Conservation (phyloP, 371 early-diverging fungal genomes). For the Apophysomyces elegans region DNA sequence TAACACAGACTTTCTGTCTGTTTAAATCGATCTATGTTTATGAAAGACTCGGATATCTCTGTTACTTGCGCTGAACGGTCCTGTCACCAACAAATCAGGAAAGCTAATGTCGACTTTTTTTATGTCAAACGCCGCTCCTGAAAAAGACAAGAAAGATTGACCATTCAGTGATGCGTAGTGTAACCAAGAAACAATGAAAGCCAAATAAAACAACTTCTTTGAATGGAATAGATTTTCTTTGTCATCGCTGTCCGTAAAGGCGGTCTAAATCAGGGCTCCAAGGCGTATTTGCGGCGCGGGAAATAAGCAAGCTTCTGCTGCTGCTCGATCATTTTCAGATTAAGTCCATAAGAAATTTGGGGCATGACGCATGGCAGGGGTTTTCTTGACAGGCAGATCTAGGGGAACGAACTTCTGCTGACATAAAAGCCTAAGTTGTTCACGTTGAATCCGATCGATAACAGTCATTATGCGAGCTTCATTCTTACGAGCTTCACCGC, state of each 20-base stretch:
- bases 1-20: background rate
- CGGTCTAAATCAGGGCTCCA: slow-evolving; percentile 73
- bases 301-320: slow-evolving; percentile 84
- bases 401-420: slow-evolving; percentile 89
- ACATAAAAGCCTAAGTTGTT: slow-evolving; percentile 80
- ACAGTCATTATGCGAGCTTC: slow-evolving; percentile 93
- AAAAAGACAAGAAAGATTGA: background rate
- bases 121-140: background rate
- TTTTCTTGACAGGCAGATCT: slow-evolving; percentile 95
- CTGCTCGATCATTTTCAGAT: slow-evolving; percentile 74
- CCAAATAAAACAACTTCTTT: background rate
- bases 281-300: slow-evolving; percentile 83
- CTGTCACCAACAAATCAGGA: background rate
- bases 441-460: slow-evolving; percentile 88
- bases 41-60: background rate
- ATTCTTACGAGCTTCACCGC: slow-evolving; percentile 84
- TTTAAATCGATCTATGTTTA: background rate
- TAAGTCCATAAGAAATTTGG: slow-evolving; percentile 75
- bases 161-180: background rate
- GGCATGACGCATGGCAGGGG: slow-evolving; percentile 93
- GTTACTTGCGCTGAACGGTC: background rate
- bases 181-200: background rate
- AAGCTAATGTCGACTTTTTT: background rate
- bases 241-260: background rate
- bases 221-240: background rate